Evolutionary conservation across 257 asterid genomes (phyloP).

Genomic region (Penstemon barbatus): DNA sequence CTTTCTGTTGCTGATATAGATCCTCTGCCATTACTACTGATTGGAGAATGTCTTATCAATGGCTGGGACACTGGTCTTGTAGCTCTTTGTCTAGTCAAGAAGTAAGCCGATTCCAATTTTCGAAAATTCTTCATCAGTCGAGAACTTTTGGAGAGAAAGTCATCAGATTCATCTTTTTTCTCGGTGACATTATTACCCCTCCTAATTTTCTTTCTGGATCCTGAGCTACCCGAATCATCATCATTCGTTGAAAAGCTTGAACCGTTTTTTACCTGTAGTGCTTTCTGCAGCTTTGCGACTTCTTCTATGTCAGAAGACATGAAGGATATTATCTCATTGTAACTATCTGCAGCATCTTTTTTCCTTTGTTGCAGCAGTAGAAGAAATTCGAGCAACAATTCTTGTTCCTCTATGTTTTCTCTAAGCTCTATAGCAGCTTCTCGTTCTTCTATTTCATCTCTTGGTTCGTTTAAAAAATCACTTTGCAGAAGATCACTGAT

Average conservation of each 20-base stretch:
- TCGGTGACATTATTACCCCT: conserved; percentile 32
- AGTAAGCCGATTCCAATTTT: conserved; percentile 80
- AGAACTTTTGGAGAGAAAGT: conserved; percentile 49
- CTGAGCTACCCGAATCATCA: conserved; percentile 61
- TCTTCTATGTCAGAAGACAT: conserved; percentile 84
- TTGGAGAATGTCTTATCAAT: conserved; percentile 47
- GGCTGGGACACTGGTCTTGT: conserved; percentile 42
- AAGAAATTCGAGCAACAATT: conserved; percentile 80
- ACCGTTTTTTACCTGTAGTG: conserved; percentile 31
- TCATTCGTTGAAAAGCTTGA: conserved; percentile 15
- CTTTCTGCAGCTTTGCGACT: conserved; percentile 58
- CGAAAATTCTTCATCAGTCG: conserved; percentile 82
- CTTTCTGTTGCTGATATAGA: conserved; percentile 44
- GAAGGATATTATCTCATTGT: conserved; percentile 62
- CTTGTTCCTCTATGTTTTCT: conserved; percentile 86
- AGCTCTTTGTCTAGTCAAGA: conserved; percentile 60
- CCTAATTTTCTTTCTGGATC: conserved; percentile 72
- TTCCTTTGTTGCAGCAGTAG: conserved; percentile 70
- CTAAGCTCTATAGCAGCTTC: conserved; percentile 79
- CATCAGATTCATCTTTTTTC: conserved; percentile 31
- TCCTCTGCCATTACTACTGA: conserved; percentile 52
- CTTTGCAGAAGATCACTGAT: conserved; percentile 87
- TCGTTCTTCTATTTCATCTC: conserved; percentile 72
- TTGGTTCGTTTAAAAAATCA: conserved; percentile 79
- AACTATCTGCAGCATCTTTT: conserved; percentile 64